Percentiles rank a stretch among this genome's conserved stretches.
These are phyloP conservation scores for Monosporascus sp. DNA, from an alignment of 2,329 filamentous ascomycete species.

Conservation along the genomic window DNA sequence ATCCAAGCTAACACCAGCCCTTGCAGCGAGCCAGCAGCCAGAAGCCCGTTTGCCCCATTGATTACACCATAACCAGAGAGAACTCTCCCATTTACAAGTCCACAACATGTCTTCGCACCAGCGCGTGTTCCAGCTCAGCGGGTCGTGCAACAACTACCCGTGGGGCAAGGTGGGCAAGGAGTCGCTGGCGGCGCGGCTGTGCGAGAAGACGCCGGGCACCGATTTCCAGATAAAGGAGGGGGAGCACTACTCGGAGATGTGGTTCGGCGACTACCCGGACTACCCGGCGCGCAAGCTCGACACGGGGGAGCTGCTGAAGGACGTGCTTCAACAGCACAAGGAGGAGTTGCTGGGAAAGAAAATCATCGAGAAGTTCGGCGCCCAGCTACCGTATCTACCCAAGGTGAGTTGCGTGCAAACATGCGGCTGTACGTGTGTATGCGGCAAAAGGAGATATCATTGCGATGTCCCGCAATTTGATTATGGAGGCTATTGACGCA, in stretches of 20 bases:
- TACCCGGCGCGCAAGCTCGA: conserved; percentile 60
- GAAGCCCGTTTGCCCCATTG: neutral
- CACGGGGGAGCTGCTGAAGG: conserved; percentile 58
- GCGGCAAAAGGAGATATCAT: too few relatives aligned
- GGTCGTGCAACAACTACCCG: conserved; percentile 54
- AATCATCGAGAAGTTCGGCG: conserved; percentile 55
- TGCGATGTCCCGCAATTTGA: too few relatives aligned
- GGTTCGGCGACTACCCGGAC: conserved; percentile 73
- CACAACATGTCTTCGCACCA: conserved; percentile 15
- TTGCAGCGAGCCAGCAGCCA: too few relatives aligned
- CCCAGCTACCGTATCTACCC: conserved; percentile 65
- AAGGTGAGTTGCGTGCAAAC: conserved; percentile 41
- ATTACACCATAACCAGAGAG: neutral
- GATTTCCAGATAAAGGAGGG: conserved; percentile 60
- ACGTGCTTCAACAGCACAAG: conserved; percentile 57
- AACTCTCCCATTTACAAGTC: neutral
- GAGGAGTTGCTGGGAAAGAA: conserved; percentile 59
- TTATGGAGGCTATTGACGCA: neutral
- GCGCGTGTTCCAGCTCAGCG: conserved; percentile 40
- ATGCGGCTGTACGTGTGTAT: too few relatives aligned
- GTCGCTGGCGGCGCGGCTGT: conserved; percentile 61
- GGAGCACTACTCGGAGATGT: conserved; percentile 61
- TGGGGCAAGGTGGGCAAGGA: conserved; percentile 66
- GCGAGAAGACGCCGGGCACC: conserved; percentile 57
- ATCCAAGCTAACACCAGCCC: too few relatives aligned